Evolutionary conservation across 495 filamentous ascomycete species (phyloP), one percentile per base, ranked within the genome.

Genomic region (Daldinia concentrica): DNA sequence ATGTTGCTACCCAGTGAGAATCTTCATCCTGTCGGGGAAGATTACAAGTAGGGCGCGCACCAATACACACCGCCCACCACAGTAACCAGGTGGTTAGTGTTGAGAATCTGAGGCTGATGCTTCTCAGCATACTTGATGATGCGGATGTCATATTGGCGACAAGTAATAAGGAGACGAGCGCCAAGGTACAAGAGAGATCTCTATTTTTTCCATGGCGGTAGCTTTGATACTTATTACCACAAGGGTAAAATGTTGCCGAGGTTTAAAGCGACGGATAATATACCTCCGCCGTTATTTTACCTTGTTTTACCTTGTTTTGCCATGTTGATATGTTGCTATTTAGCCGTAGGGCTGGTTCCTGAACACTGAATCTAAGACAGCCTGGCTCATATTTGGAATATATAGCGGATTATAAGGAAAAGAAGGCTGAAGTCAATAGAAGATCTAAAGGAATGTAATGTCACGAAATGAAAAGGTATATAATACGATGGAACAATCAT

Each of bases 1-100:
- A 91, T 1, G 87, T 87, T 64, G 84, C 82, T 7, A 90, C 87
- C 90, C 90, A 92, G 64, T 89, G 87, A 26, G 79, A 64, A 19
- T 78, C 76, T 32, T 74, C 78, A 2, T 78, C 71, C 58, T 75
- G 75, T 15, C 69, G 68, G 9, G 58, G 51, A 9, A 45, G 30
- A 37, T 72, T 68, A 9, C 15, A 58, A 50, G 63, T 56, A 52
- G 76, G 74, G 8, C 11, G 57, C 36, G 68, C 75, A 17, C 36
- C 43, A 27, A 51, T 63, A 39, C 58, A 72, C 51, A 63, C n/a
- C 14, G 62, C 30, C 64, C 64, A 74, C 59, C 72, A 75, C 22
- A 76, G 59, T 17, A 71, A 17, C 54, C 76, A 72, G 11, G 48
- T 57, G n/a, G 71, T 63, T 8, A 67, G 50, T 50, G 64, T 60